These are phyloP conservation scores for Gossypium stocksii DNA, from an alignment of 345 rosid species.

Conservation along the genomic window DNA sequence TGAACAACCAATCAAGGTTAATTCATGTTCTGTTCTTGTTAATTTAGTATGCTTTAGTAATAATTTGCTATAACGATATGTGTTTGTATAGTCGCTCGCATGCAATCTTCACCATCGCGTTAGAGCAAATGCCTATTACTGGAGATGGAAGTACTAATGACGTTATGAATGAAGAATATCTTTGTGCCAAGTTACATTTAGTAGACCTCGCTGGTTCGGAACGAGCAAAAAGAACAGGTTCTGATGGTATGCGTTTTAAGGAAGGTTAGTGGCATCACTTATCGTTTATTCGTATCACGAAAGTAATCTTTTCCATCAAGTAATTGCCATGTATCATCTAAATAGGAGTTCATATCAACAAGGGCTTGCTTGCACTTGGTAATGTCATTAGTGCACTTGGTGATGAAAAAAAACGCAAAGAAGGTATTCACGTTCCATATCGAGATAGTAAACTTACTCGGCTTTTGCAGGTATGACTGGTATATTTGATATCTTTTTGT, in stretches of 20 bases:
- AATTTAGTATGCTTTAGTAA: not conserved
- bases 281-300: not conserved
- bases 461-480: slow-evolving; percentile 73
- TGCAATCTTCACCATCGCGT: slow-evolving; percentile 94
- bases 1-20: slow-evolving; percentile 97
- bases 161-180: slow-evolving; percentile 77
- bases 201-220: slow-evolving; percentile 99
- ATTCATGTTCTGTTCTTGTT: slow-evolving; percentile 1
- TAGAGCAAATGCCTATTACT: slow-evolving; percentile 85
- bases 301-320: slow-evolving; percentile 15
- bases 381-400: slow-evolving; percentile 99
- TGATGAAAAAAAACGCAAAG: slow-evolving; percentile 96
- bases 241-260: slow-evolving; percentile 92
- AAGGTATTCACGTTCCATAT: slow-evolving; percentile 88
- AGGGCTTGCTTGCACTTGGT: slow-evolving; percentile 98
- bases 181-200: slow-evolving; percentile 94
- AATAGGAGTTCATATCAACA: slow-evolving; percentile 93
- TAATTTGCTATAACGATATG: slow-evolving; percentile 1
- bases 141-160: slow-evolving; percentile 53
- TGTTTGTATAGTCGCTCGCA: slow-evolving; percentile 79
- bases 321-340: slow-evolving; percentile 21
- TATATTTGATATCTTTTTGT: not conserved
- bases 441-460: slow-evolving; percentile 98
- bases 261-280: slow-evolving; percentile 58
- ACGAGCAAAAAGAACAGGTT: slow-evolving; percentile 97